Percentiles rank a stretch among this genome's conserved stretches.
Evolutionary conservation across 371 early-diverging fungal species (phyloP).

Genomic region (Rhizomucor miehei): DNA sequence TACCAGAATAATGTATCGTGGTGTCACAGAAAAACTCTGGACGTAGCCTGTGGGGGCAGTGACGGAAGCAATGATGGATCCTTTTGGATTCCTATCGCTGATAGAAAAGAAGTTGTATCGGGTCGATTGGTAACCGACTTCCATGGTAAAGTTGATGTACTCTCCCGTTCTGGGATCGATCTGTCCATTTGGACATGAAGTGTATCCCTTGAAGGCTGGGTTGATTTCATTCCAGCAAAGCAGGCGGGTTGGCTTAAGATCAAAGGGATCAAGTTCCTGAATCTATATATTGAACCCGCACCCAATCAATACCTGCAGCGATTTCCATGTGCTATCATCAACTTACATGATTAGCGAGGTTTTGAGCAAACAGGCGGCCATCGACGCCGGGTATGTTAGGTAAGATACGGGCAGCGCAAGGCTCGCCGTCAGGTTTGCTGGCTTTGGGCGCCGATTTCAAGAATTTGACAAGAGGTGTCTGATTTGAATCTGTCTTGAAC

Average conservation of each 20-base stretch:
- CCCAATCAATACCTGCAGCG: neutral
- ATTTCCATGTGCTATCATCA: neutral
- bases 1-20: constrained; percentile 67
- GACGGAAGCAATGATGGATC: constrained; percentile 60
- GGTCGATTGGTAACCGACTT: constrained; percentile 63
- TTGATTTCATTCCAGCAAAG: constrained; percentile 66
- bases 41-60: constrained; percentile 64
- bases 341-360: constrained; percentile 56
- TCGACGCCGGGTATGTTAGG: constrained; percentile 51
- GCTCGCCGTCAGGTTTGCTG: constrained; percentile 54
- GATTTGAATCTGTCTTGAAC: constrained; percentile 64
- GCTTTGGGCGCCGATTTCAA: constrained; percentile 47
- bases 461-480: constrained; percentile 56
- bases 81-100: constrained; percentile 57
- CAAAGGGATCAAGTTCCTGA: constrained; percentile 74
- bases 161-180: constrained; percentile 67
- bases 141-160: constrained; percentile 70
- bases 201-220: constrained; percentile 64
- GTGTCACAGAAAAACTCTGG: constrained; percentile 71
- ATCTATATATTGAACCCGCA: constrained; percentile 30
- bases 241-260: constrained; percentile 63
- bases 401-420: constrained; percentile 53
- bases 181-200: constrained; percentile 70
- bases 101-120: constrained; percentile 65
- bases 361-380: constrained; percentile 53